A percentile compares a stretch with the other conserved stretches of the same genome.
Conservation (phyloP, 108 stramenopile genomes). For the Nitzschia inconspicua region DNA sequence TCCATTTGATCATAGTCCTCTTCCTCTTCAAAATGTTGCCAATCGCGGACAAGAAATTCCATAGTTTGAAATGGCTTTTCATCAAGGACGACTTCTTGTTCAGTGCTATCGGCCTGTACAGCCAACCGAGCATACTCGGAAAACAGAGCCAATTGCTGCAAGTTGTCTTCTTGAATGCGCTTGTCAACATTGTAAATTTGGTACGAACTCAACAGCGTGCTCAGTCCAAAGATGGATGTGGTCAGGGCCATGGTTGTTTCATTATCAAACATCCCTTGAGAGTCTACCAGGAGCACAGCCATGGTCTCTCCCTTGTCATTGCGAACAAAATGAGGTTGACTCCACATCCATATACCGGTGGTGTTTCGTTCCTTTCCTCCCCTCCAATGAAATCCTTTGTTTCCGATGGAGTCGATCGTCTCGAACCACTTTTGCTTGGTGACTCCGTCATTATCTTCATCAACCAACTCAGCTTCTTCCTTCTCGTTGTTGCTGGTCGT, state of each 20-base stretch:
- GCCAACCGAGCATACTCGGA: slow-evolving; percentile 97
- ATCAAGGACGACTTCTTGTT: slow-evolving; percentile 18
- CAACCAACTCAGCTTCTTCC: not conserved
- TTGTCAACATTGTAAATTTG: slow-evolving; percentile 99
- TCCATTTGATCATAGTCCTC: slow-evolving; percentile 78
- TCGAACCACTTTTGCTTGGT: slow-evolving; percentile 63
- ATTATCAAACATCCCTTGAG: slow-evolving; percentile 99
- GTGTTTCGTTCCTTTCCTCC: slow-evolving; percentile 94
- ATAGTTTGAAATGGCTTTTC: slow-evolving; percentile 92
- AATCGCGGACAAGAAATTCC: slow-evolving; percentile 97
- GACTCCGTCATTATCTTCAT: not conserved
- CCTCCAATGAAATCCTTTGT: slow-evolving; percentile 89
- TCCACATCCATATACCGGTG: slow-evolving; percentile 99
- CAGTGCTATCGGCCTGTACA: slow-evolving; percentile 48
- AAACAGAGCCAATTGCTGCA: slow-evolving; percentile 98
- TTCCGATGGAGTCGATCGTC: slow-evolving; percentile 52
- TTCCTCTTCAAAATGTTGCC: slow-evolving; percentile 93
- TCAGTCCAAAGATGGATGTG: slow-evolving; percentile 94
- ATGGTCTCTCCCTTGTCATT: slow-evolving; percentile 63
- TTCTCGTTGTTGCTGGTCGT: slow-evolving; percentile 1
- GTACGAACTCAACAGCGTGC: slow-evolving; percentile 87
- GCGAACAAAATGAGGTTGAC: slow-evolving; percentile 84
- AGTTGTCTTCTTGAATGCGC: slow-evolving; percentile 97
- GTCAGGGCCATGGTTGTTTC: slow-evolving; percentile 97
- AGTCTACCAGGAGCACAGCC: slow-evolving; percentile 95